Conservation (phyloP, 768 basidiomycete genomes). For the Myochromella boudieri region DNA sequence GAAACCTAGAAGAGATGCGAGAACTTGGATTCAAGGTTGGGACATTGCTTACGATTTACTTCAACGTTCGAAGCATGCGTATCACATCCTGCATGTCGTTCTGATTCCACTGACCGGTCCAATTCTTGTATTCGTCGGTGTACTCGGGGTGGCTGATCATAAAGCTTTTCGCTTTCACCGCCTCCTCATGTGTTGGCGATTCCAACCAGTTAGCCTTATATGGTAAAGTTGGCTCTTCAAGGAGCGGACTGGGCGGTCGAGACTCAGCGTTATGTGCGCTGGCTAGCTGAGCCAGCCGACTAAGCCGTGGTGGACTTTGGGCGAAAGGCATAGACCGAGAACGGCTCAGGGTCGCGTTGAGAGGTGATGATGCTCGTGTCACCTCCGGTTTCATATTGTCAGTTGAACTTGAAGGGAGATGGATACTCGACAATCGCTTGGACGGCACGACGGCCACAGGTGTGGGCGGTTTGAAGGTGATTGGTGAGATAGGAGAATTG, state of each 20-base stretch:
- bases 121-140: conserved; percentile 9
- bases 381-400: conserved; percentile 15
- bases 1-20: too few relatives aligned
- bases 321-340: conserved; percentile 19
- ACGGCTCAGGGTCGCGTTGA: conserved; percentile 18
- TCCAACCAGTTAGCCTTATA: conserved; percentile 14
- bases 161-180: conserved; percentile 4
- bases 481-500: conserved; percentile 26
- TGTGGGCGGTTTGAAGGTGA: conserved; percentile 28
- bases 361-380: conserved; percentile 9
- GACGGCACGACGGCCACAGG: conserved; percentile 12
- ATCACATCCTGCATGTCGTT: conserved; percentile 15
- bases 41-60: conserved; percentile 1
- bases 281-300: conserved; percentile 4
- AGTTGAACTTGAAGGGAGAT: background rate
- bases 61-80: conserved; percentile 12
- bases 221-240: conserved; percentile 2
- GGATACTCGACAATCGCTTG: background rate
- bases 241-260: conserved; percentile 2
- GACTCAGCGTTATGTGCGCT: background rate
- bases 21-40: too few relatives aligned
- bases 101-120: conserved; percentile 19
- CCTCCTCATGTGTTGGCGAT: conserved; percentile 2
- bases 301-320: conserved; percentile 9
- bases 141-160: conserved; percentile 12